Conservation (phyloP, 257 asterid species). For the Forsythia viridissima region DNA sequence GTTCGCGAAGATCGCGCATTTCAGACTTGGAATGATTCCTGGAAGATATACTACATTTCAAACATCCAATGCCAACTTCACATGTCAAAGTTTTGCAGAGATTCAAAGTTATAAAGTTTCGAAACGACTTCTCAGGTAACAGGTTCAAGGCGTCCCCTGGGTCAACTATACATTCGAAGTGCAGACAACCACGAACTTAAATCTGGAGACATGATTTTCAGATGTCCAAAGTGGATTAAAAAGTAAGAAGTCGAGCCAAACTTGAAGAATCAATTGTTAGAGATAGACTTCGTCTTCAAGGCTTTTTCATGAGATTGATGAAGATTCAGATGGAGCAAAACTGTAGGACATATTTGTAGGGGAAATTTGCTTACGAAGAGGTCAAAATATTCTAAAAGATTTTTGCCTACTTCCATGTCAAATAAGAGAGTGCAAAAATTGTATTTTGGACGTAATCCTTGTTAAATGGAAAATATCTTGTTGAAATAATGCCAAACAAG, state of each 20-base stretch:
- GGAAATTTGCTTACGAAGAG: neutral
- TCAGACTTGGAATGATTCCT: neutral
- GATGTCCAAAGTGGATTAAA: neutral
- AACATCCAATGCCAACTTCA: neutral
- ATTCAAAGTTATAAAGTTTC: neutral
- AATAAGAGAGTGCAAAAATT: neutral
- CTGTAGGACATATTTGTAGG: neutral
- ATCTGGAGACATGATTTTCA: neutral
- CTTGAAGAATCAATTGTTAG: neutral
- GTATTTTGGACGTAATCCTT: neutral
- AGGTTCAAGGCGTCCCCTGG: neutral
- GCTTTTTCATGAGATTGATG: neutral
- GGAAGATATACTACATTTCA: neutral
- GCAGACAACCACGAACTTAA: neutral
- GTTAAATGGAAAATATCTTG: neutral
- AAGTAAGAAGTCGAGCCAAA: neutral
- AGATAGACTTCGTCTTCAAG: neutral
- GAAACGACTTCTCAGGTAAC: no score
- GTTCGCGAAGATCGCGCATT: neutral
- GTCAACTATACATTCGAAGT: neutral
- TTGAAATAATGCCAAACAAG: neutral
- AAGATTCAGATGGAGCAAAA: neutral
- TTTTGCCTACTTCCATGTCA: neutral
- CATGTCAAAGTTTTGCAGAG: neutral
- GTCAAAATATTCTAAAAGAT: neutral